Percentiles rank a stretch among this genome's conserved stretches.
phyloP scores from a whole-genome alignment of 805 yeast species.

The Metschnikowia aberdeeniae region DNA sequence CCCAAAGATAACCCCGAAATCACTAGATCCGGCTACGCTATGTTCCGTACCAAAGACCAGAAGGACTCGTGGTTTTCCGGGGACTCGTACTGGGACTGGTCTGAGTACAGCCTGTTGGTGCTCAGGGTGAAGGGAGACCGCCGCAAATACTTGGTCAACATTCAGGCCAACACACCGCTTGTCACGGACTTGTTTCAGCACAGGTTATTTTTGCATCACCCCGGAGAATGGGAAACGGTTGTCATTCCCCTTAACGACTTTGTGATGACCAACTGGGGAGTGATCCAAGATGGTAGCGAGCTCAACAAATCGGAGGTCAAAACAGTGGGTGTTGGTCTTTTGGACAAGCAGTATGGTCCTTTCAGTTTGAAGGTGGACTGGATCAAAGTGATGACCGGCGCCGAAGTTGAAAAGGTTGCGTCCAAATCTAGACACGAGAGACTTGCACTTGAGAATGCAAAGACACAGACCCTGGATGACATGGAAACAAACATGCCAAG shows the following conservation, averaged over 20 bases:
- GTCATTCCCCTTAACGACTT: constrained; percentile 73
- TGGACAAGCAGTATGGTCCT: constrained; percentile 77
- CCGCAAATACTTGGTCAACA: constrained; percentile 71
- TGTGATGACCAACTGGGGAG: constrained; percentile 82
- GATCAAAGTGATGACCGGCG: constrained; percentile 64
- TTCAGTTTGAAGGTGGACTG: constrained; percentile 65
- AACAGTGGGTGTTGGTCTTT: constrained; percentile 72
- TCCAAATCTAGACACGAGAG: constrained; percentile 29
- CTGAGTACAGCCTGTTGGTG: constrained; percentile 55
- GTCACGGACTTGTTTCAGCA: constrained; percentile 81
- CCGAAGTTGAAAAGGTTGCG: constrained; percentile 42
- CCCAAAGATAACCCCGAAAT: constrained; percentile 37
- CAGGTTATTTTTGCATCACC: constrained; percentile 63
- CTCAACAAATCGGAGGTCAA: constrained; percentile 63
- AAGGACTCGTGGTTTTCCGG: constrained; percentile 36
- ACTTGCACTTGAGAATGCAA: constrained; percentile 14
- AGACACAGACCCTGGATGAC: constrained; percentile 9
- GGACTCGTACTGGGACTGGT: constrained; percentile 64
- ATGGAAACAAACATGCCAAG: constrained; percentile 20
- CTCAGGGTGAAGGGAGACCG: constrained; percentile 69
- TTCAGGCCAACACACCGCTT: constrained; percentile 77
- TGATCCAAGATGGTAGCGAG: constrained; percentile 44
- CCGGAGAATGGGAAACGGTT: constrained; percentile 82
- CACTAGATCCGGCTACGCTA: constrained; percentile 58
- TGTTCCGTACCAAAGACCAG: constrained; percentile 76